Base-by-base conservation (phyloP, 441 rosid genomes). In the Populus tomentosa region DNA sequence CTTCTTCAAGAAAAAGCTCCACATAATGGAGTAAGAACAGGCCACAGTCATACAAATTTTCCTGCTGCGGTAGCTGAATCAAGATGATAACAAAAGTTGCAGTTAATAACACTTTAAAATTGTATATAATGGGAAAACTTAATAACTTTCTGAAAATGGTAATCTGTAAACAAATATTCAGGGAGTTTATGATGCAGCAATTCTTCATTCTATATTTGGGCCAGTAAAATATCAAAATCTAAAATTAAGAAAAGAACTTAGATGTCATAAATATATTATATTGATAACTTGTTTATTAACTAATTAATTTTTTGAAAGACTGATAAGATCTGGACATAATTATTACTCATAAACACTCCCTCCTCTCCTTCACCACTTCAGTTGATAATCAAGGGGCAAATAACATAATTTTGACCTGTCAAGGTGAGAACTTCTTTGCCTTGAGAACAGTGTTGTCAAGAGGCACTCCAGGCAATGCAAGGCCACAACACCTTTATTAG, bases 21-120 rank as follows among this genome's bases (percentile, higher is more conserved):
- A 83, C 72, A 78, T 89, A 93, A 80, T 92, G 98, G 73, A 93
- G 95, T 87, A 93, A 73, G 86, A 93, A 93, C 68, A 93, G 89
- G 76, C 98, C 98, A 72, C 97, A 93, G 56, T 93, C 98, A 76
- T 83, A 90, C 6, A 87, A 93, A 85, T 93, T 93, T 83, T 82
- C 88, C 87, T 92, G 97, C 80, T 93, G 97, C 21, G 98, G 97
- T 62, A 93, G 82, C 97, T 93, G 89, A 81, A 82, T 70, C 67
- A 73, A 73, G 70, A 82, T 28, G 63, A 77, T 69, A 73, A 67
- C 62, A 26, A 71, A 74, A 79, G 23, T 13, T 72, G 33, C 24
- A 53, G 61, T 24, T 13, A 73, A 26, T 74, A 20, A 2, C 14
- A 59, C 13, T 53, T 67, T 6, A 33, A n/a, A 75, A 75, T 1